Conservation (phyloP, 495 filamentous ascomycete species). For the Xylaria longipes region DNA sequence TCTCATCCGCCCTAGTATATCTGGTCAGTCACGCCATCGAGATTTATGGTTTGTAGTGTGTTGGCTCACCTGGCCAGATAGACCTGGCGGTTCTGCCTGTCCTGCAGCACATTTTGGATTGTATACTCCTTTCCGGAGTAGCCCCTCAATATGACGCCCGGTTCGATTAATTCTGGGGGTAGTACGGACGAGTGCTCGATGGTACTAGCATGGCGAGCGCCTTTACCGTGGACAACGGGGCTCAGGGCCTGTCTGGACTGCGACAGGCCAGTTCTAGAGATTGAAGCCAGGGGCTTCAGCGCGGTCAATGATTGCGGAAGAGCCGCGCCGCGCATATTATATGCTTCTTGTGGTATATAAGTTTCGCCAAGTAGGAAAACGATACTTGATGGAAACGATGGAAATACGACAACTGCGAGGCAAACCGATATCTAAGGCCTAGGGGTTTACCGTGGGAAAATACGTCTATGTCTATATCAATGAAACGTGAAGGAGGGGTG, state of each 20-base stretch:
- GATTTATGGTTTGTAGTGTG: neutral
- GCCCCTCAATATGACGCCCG: slow-evolving; percentile 40
- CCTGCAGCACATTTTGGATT: slow-evolving; percentile 47
- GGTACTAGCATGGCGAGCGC: slow-evolving; percentile 26
- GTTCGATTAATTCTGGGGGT: slow-evolving; percentile 29
- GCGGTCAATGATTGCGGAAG: slow-evolving; percentile 23
- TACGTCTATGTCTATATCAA: slow-evolving; percentile 20
- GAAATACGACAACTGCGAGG: neutral
- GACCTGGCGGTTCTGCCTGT: slow-evolving; percentile 44
- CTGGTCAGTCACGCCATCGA: neutral
- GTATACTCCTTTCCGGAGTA: slow-evolving; percentile 46
- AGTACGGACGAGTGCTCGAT: slow-evolving; percentile 27
- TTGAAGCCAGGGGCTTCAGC: slow-evolving; percentile 22
- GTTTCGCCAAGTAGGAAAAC: slow-evolving; percentile 4
- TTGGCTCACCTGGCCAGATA: slow-evolving; percentile 41
- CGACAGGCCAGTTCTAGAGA: slow-evolving; percentile 18
- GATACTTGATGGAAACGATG: neutral
- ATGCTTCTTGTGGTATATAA: neutral
- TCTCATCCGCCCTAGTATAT: slow-evolving; percentile 40
- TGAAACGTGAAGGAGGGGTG: slow-evolving; percentile 5
- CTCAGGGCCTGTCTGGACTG: slow-evolving; percentile 18
- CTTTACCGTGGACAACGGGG: neutral
- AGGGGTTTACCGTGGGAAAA: neutral
- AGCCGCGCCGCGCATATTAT: slow-evolving; percentile 28
- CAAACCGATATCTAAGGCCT: neutral